A percentile compares a stretch with the other conserved stretches of the same genome.
phyloP scores from a whole-genome alignment of 75 land plant species.

The Pinus albicaulis region DNA sequence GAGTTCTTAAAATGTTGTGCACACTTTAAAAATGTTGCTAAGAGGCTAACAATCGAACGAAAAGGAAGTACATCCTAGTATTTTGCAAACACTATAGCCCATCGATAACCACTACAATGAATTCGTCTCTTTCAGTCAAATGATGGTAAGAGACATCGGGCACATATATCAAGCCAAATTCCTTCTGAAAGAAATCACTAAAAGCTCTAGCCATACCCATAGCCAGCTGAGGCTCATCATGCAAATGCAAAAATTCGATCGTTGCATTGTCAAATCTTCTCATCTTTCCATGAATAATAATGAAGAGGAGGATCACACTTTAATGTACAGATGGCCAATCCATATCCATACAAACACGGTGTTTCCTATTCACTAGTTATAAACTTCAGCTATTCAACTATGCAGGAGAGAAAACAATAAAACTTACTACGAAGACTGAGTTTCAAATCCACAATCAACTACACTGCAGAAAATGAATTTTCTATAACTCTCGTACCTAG shows the following conservation, averaged over 20 bases:
- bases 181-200: constrained; percentile 86
- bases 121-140: constrained; percentile 70
- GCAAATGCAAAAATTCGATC: constrained; percentile 87
- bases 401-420: constrained; percentile 5
- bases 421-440: constrained; percentile 71
- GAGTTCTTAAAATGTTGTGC: no score
- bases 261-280: constrained; percentile 69
- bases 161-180: constrained; percentile 79
- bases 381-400: not conserved
- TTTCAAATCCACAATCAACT: constrained; percentile 83
- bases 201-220: constrained; percentile 92
- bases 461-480: constrained; percentile 48
- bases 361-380: not conserved
- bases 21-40: no score
- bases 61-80: no score
- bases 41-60: no score
- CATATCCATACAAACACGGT: not conserved
- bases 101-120: constrained; percentile 78
- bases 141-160: constrained; percentile 62
- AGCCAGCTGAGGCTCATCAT: constrained; percentile 86
- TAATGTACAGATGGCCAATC: not conserved
- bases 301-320: not conserved
- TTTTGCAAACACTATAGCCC: no score
- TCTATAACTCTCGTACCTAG: constrained; percentile 61
- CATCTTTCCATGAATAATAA: constrained; percentile 58